Base-by-base conservation (phyloP, 371 early-diverging fungal species). In the Mortierella sp. region DNA sequence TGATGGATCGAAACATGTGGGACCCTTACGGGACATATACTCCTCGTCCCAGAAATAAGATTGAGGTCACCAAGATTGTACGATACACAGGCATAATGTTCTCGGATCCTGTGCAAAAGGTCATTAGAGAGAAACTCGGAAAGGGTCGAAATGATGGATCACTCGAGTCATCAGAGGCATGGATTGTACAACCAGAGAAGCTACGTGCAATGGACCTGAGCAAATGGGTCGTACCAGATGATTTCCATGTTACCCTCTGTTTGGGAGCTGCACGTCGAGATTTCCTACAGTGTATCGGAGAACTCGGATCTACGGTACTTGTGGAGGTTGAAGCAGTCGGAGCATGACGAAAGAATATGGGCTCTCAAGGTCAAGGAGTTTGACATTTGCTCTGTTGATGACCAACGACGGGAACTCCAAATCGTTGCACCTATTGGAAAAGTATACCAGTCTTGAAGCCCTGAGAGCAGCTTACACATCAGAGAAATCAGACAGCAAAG, bases 71-170 rank as follows among this genome's bases (percentile, higher is more conserved):
- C 58, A 62, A 63, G 34, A 23, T 74, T 9, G 70, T 63, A 10
- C 73, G 70, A n/a, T 79, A 79, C 64, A 79, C 80, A 1, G 80
- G 80, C 31, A 61, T 79, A 28, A 63, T 73, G 64, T 79, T 79
- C 28, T 79, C 80, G 7, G 65, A 65, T 22, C 10, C 59, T 17
- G 64, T 70, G 1, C 74, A 79, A 37, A 56, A 34, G 26, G 53
- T 79, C 53, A 42, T 79, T 31, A 55, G 45, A 56, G 66, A 70
- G 1, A 65, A 34, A 26, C n/a, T 62, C 0, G 61, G 51, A 8
- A 10, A 42, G 9, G 23, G 1, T 1, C 28, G 15, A 32, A 43
- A 57, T 56, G 29, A 28, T 13, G 15, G 29, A 53, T 1, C 22
- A 55, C 10, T 7, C 7, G 19, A 32, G 15, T 37, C 26, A 19